phyloP scores from a whole-genome alignment of 148 eudicot species.

The Selenicereus undatus region DNA sequence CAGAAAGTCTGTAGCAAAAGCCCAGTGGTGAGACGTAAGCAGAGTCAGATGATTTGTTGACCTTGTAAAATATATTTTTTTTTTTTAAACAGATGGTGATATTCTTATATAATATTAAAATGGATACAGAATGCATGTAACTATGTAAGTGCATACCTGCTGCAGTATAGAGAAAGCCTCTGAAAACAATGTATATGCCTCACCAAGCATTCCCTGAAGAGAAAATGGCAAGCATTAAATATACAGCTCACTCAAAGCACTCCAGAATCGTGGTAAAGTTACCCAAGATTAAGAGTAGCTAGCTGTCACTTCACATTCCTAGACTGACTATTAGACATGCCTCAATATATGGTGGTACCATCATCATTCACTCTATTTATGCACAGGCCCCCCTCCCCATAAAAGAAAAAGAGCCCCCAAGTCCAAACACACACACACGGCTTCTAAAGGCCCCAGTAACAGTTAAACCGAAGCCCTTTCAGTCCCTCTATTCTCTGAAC shows the following conservation, averaged over 20 bases:
- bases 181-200: constrained; percentile 82
- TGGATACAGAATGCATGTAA: too few relatives aligned
- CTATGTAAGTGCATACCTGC: constrained; percentile 49
- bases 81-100: too few relatives aligned
- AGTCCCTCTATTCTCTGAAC: neutral
- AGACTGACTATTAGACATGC: too few relatives aligned
- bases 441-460: too few relatives aligned
- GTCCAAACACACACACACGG: too few relatives aligned
- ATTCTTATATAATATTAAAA: too few relatives aligned
- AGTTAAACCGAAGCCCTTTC: neutral
- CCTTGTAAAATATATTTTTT: neutral
- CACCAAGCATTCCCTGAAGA: constrained; percentile 89
- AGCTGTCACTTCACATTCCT: too few relatives aligned
- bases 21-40: neutral
- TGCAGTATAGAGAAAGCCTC: constrained; percentile 94
- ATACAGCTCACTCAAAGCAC: neutral
- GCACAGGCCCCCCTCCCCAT: too few relatives aligned
- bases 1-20: neutral
- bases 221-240: neutral
- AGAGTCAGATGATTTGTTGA: neutral
- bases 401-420: too few relatives aligned
- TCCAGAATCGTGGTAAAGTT: neutral
- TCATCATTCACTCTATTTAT: too few relatives aligned
- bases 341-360: too few relatives aligned
- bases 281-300: neutral